Evolutionary conservation across 1,284 basidiomycete genomes (phyloP).

Genomic region (Leccinum insigne): DNA sequence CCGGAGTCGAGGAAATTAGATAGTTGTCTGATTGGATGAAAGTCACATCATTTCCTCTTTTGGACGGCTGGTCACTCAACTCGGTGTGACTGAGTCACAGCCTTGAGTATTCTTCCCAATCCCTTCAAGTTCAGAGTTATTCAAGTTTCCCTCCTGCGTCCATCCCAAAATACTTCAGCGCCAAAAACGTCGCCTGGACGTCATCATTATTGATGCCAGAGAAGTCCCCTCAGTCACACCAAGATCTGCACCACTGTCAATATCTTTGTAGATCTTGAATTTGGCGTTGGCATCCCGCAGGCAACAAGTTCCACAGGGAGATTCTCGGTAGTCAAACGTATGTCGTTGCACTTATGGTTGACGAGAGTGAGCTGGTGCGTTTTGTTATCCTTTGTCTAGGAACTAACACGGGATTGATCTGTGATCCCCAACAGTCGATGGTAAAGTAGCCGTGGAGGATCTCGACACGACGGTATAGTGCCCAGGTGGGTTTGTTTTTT

Average conservation of each 20-base stretch:
- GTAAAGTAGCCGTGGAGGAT: slow-evolving; percentile 80
- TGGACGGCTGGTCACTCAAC: no score
- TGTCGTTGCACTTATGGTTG: slow-evolving; percentile 97
- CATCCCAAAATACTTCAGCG: not conserved
- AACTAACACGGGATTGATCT: not conserved
- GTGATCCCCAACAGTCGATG: slow-evolving; percentile 6
- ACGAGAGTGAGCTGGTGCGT: slow-evolving; percentile 91
- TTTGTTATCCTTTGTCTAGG: slow-evolving; percentile 14
- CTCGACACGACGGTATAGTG: slow-evolving; percentile 86
- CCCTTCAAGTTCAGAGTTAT: no score
- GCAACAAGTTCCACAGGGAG: slow-evolving; percentile 55
- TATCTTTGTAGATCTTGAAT: not conserved
- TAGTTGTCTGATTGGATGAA: no score
- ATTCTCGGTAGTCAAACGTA: slow-evolving; percentile 68
- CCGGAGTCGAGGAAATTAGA: no score
- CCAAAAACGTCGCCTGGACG: slow-evolving; percentile 6
- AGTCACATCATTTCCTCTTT: no score
- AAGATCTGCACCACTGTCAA: not conserved
- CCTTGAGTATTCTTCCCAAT: no score
- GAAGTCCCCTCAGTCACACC: not conserved
- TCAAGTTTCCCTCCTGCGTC: no score
- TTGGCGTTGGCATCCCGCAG: slow-evolving; percentile 5
- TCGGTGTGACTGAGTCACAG: no score
- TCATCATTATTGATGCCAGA: slow-evolving; percentile 1
- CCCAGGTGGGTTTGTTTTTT: slow-evolving; percentile 49